Conservation (phyloP, 306 rosid species). For the Acacia acuminata region DNA sequence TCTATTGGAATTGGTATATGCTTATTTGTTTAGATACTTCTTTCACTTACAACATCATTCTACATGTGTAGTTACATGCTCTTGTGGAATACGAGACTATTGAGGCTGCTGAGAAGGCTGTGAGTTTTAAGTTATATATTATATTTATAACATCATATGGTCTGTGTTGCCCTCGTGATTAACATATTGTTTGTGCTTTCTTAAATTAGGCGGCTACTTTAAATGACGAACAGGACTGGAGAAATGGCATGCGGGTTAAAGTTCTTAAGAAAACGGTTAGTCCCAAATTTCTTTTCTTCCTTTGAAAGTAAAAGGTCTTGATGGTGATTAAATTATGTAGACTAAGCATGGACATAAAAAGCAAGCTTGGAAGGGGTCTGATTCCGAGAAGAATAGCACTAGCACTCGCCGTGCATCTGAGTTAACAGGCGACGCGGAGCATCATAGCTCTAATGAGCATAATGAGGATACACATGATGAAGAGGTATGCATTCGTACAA, state of each 20-base stretch:
- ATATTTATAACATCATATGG: not conserved
- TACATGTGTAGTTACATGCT: slow-evolving; percentile 68
- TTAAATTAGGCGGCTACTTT: slow-evolving; percentile 70
- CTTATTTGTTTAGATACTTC: not conserved
- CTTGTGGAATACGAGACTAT: slow-evolving; percentile 86
- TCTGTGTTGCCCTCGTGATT: slow-evolving; percentile 17
- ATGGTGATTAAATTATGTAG: slow-evolving; percentile 46
- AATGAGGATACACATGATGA: slow-evolving; percentile 66
- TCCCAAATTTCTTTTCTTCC: slow-evolving; percentile 1
- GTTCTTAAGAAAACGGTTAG: slow-evolving; percentile 69
- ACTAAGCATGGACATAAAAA: slow-evolving; percentile 67
- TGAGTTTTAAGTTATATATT: slow-evolving; percentile 46
- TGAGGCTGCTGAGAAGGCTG: slow-evolving; percentile 95
- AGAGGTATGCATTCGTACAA: slow-evolving; percentile 51
- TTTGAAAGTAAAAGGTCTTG: slow-evolving; percentile 21
- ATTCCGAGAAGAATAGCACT: slow-evolving; percentile 61
- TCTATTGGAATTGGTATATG: slow-evolving; percentile 14
- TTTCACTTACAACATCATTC: not conserved
- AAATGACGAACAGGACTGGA: slow-evolving; percentile 85
- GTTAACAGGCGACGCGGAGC: slow-evolving; percentile 61
- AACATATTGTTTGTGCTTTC: slow-evolving; percentile 17
- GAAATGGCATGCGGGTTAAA: slow-evolving; percentile 96
- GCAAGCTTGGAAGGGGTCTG: slow-evolving; percentile 65
- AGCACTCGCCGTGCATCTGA: slow-evolving; percentile 50
- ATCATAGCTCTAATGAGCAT: slow-evolving; percentile 62